These are phyloP conservation scores for Quercus tomentella DNA, from an alignment of 331 rosid species.

Conservation along the genomic window DNA sequence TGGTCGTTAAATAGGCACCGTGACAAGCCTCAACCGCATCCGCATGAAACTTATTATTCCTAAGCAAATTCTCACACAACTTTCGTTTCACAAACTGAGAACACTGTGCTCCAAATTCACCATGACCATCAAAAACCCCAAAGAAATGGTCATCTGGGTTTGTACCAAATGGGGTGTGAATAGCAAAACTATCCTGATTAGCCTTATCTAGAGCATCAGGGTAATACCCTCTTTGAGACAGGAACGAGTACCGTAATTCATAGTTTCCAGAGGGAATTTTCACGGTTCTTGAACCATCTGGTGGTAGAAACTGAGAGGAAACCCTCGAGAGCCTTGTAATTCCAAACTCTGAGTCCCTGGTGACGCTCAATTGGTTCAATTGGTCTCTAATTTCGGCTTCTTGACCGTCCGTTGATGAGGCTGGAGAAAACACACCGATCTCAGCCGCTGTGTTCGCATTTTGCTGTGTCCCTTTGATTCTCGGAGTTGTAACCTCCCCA, in stretches of 20 bases:
- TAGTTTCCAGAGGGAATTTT: constrained; percentile 55
- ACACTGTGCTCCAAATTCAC: constrained; percentile 86
- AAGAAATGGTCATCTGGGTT: constrained; percentile 74
- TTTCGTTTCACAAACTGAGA: constrained; percentile 82
- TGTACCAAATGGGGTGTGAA: constrained; percentile 86
- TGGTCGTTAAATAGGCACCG: constrained; percentile 61
- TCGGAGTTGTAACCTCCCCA: constrained; percentile 52
- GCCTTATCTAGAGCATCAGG: constrained; percentile 99
- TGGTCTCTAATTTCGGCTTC: constrained; percentile 50
- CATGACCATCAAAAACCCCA: constrained; percentile 99
- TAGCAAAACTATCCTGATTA: constrained; percentile 93
- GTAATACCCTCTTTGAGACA: constrained; percentile 92
- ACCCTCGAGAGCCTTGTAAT: constrained; percentile 87
- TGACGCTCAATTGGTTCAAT: constrained; percentile 36
- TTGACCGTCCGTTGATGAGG: constrained; percentile 32
- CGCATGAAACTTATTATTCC: constrained; percentile 43
- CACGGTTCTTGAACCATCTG: constrained; percentile 72
- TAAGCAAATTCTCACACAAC: constrained; percentile 85
- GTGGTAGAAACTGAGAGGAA: constrained; percentile 89
- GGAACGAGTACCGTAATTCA: constrained; percentile 65
- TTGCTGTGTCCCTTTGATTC: constrained; percentile 38
- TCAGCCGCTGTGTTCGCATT: constrained; percentile 25
- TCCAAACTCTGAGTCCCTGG: constrained; percentile 69
- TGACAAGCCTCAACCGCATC: constrained; percentile 92
- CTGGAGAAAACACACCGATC: constrained; percentile 37